Percentiles rank a stretch among this genome's conserved stretches.
These are phyloP conservation scores for Penicillium sumatraense DNA, from an alignment of 2,329 filamentous ascomycete genomes.

Conservation along the genomic window DNA sequence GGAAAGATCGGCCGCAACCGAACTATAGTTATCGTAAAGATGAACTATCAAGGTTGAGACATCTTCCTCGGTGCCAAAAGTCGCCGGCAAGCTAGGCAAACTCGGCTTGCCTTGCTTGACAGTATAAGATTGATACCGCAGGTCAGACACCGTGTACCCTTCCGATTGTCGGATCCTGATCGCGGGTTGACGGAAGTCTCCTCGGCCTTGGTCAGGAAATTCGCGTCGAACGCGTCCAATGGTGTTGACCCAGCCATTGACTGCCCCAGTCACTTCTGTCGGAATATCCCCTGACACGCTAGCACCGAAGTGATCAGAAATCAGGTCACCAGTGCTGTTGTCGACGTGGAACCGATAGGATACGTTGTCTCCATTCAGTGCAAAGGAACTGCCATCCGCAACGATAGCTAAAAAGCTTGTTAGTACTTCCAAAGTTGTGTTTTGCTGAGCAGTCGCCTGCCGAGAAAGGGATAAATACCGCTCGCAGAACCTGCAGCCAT, in stretches of 20 bases:
- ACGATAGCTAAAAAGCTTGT: constrained; percentile 49
- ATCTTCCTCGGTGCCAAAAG: constrained; percentile 60
- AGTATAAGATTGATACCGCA: constrained; percentile 63
- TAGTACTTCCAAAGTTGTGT: too few relatives aligned
- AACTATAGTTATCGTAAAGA: constrained; percentile 63
- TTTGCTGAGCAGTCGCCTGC: neutral
- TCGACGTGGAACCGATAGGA: constrained; percentile 70
- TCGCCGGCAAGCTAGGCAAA: constrained; percentile 62
- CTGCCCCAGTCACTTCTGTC: constrained; percentile 38
- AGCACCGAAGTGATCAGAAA: constrained; percentile 66
- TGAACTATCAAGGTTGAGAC: constrained; percentile 64
- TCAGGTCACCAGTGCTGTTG: constrained; percentile 58
- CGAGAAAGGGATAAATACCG: neutral
- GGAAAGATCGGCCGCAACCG: constrained; percentile 61
- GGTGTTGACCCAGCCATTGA: constrained; percentile 59
- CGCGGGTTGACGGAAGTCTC: constrained; percentile 66
- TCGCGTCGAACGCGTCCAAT: constrained; percentile 61
- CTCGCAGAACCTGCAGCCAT: constrained; percentile 1
- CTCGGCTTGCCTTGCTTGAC: constrained; percentile 61
- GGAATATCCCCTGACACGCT: constrained; percentile 58
- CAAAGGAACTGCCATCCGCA: constrained; percentile 61
- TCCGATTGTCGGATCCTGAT: constrained; percentile 63
- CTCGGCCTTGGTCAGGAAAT: constrained; percentile 67
- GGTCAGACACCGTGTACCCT: constrained; percentile 63
- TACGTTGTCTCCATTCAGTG: constrained; percentile 59